Conservation (phyloP, 2,329 filamentous ascomycete species). For the Phaeophleospora eucalypticola region DNA sequence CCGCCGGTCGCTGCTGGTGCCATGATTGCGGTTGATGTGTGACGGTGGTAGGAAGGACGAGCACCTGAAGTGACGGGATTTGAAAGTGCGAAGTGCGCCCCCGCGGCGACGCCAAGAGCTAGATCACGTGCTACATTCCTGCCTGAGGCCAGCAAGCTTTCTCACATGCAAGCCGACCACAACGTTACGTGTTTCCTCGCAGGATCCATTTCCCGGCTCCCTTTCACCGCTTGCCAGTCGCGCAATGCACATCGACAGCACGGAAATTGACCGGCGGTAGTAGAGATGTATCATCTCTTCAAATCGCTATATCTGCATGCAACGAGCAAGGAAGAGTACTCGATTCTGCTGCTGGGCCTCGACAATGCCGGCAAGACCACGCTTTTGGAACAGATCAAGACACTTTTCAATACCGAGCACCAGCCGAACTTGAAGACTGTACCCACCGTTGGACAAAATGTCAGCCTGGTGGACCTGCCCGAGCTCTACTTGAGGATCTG, state of each 20-base stretch:
- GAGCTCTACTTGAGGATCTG: conserved; percentile 98
- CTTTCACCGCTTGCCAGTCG: background rate
- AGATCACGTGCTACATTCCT: background rate
- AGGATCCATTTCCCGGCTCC: background rate
- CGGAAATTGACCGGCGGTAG: conserved; percentile 6
- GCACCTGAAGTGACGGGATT: background rate
- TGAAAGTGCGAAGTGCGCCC: background rate
- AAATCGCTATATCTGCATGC: conserved; percentile 93
- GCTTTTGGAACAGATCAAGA: conserved; percentile 93
- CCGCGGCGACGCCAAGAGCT: background rate
- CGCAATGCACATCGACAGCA: conserved; percentile 6
- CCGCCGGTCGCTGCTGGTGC: conserved; percentile 55
- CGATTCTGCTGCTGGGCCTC: conserved; percentile 90
- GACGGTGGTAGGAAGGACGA: conserved; percentile 8
- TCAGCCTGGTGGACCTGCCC: conserved; percentile 81
- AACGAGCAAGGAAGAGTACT: conserved; percentile 99
- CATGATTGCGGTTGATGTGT: conserved; percentile 19
- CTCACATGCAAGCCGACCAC: background rate
- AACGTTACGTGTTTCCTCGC: background rate
- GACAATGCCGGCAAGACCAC: conserved; percentile 99
- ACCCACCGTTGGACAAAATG: conserved; percentile 95
- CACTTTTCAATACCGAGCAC: conserved; percentile 66
- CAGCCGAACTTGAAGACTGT: conserved; percentile 76
- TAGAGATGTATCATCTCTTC: conserved; percentile 84
- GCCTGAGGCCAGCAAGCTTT: background rate